phyloP scores from a whole-genome alignment of 805 yeast genomes.

The Starmerella sirachaensis region DNA sequence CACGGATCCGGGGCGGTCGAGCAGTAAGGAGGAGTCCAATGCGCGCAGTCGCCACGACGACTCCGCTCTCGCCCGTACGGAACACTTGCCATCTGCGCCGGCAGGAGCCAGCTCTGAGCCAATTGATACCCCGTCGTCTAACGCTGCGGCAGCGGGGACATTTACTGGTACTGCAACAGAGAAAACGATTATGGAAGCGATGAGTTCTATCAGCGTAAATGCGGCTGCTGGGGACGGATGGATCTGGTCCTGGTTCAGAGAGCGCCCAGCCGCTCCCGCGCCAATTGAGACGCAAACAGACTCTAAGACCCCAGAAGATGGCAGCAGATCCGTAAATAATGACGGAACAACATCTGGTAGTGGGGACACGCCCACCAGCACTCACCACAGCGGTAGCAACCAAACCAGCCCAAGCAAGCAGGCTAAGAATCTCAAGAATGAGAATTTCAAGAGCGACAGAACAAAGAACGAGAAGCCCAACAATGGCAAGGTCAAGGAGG shows the following conservation, averaged over 20 bases:
- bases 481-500: too few species aligned
- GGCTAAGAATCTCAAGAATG: background rate
- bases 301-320: too few species aligned
- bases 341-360: background rate
- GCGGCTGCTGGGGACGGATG: too few species aligned
- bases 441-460: too few species aligned
- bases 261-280: too few species aligned
- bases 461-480: too few species aligned
- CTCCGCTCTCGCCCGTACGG: background rate
- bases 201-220: too few species aligned
- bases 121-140: background rate
- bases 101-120: background rate
- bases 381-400: background rate
- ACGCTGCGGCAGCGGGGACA: background rate
- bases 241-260: slow-evolving; percentile 2
- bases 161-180: background rate
- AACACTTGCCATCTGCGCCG: background rate
- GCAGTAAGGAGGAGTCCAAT: too few species aligned
- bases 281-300: too few species aligned
- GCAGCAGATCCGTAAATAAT: too few species aligned
- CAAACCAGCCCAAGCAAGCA: background rate
- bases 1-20: too few species aligned
- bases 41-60: too few species aligned
- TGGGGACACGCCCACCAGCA: background rate
- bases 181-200: background rate